phyloP scores from a whole-genome alignment of 2,329 filamentous ascomycete genomes.

The Sclerotinia nivalis region DNA sequence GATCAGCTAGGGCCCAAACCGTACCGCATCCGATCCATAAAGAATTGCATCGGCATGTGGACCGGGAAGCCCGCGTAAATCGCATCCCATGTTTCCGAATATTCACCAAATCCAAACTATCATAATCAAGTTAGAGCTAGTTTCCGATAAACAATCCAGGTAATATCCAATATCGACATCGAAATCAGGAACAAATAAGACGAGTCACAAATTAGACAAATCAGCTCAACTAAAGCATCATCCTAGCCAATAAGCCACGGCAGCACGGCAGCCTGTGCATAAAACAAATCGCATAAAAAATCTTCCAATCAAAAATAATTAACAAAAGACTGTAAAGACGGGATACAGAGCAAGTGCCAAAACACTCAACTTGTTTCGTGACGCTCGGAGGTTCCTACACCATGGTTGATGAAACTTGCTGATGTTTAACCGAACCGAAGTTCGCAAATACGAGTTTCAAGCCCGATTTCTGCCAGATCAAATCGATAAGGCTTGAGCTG shows the following conservation, averaged over 20 bases:
- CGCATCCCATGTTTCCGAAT: too few species aligned
- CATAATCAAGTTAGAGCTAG: too few species aligned
- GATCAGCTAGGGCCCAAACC: too few species aligned
- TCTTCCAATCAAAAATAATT: not conserved
- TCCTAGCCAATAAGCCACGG: not conserved
- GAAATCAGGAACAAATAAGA: too few species aligned
- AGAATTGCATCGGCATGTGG: too few species aligned
- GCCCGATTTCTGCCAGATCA: not conserved
- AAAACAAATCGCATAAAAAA: not conserved
- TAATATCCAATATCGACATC: too few species aligned
- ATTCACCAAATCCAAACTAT: too few species aligned
- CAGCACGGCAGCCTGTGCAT: not conserved
- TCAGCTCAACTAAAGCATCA: not conserved
- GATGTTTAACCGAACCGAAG: not conserved
- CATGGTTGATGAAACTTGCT: not conserved
- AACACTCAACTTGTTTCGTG: not conserved
- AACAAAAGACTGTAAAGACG: not conserved
- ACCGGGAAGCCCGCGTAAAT: too few species aligned
- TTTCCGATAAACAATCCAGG: too few species aligned
- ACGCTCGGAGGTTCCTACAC: constrained; percentile 9
- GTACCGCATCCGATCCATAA: too few species aligned
- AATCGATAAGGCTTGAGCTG: not conserved
- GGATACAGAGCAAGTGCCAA: not conserved
- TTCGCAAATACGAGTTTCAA: not conserved
- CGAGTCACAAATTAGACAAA: not conserved